Conservation (phyloP, 1,284 basidiomycete species). For the Tilletia walkeri region DNA sequence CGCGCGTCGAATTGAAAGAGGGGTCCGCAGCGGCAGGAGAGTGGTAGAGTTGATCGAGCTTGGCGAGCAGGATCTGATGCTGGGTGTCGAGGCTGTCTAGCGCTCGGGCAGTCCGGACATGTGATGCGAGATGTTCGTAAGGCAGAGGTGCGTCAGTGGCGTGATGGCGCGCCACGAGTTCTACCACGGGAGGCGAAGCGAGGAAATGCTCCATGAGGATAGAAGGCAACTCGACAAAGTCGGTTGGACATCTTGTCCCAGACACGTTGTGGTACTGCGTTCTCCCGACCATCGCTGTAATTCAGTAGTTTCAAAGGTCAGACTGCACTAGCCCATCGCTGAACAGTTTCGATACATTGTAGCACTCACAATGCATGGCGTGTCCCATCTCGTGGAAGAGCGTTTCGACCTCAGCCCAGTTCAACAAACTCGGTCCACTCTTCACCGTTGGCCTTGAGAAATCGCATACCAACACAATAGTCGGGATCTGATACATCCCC, state of each 20-base stretch:
- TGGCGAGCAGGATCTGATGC: conserved; percentile 83
- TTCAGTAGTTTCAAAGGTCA: not conserved
- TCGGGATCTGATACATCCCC: conserved; percentile 72
- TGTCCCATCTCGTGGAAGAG: conserved; percentile 99
- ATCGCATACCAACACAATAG: conserved; percentile 88
- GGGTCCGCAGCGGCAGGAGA: conserved; percentile 60
- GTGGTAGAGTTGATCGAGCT: conserved; percentile 87
- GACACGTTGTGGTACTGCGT: conserved; percentile 98
- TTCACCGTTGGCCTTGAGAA: conserved; percentile 69
- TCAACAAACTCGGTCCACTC: conserved; percentile 71
- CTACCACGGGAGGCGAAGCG: conserved; percentile 75
- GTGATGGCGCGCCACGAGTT: conserved; percentile 69
- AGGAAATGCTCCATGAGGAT: conserved; percentile 98
- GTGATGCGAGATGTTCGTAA: conserved; percentile 61
- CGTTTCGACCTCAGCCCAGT: conserved; percentile 92
- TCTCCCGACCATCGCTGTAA: conserved; percentile 88
- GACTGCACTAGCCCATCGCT: too few species aligned
- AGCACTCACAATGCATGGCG: conserved; percentile 88
- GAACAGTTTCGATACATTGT: not conserved
- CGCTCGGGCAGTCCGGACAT: conserved; percentile 30
- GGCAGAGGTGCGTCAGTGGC: conserved; percentile 69
- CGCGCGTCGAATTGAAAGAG: conserved; percentile 67
- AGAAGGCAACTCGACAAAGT: conserved; percentile 95
- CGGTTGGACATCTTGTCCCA: conserved; percentile 96
- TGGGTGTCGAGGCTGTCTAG: conserved; percentile 71